These are phyloP conservation scores for Mycocentrospora acerina DNA, from an alignment of 2,329 filamentous ascomycete species.

Conservation along the genomic window DNA sequence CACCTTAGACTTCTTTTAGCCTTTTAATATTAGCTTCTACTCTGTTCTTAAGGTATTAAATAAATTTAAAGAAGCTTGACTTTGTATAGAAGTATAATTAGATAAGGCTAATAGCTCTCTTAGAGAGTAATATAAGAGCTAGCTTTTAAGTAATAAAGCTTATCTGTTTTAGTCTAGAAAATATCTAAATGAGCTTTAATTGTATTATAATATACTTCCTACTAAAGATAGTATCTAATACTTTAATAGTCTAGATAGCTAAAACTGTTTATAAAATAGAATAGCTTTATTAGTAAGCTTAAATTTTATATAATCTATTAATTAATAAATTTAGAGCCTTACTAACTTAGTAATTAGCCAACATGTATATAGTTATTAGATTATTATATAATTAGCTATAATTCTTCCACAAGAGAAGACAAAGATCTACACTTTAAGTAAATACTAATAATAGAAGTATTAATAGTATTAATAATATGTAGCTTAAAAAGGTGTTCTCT, in stretches of 20 bases:
- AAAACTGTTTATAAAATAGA: conserved; percentile 15
- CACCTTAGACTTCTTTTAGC: too few relatives aligned
- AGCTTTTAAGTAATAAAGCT: conserved; percentile 9
- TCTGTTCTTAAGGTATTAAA: too few relatives aligned
- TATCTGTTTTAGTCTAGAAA: conserved; percentile 11
- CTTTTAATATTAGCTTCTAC: too few relatives aligned
- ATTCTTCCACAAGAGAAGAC: conserved; percentile 5
- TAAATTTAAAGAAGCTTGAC: too few relatives aligned
- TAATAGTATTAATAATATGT: conserved; percentile 8
- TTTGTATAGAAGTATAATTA: too few relatives aligned
- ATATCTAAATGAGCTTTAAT: conserved; percentile 10
- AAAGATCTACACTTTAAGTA: conserved; percentile 3
- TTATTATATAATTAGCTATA: conserved; percentile 5
- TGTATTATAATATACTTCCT: conserved; percentile 12
- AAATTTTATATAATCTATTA: conserved; percentile 9
- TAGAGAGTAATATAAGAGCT: too few relatives aligned
- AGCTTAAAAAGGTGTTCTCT: conserved; percentile 9
- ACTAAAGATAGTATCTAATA: conserved; percentile 4
- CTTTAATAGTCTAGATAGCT: conserved; percentile 10
- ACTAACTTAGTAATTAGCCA: conserved; percentile 12
- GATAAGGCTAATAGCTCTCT: too few relatives aligned
- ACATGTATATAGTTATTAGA: conserved; percentile 15
- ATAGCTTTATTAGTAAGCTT: conserved; percentile 22
- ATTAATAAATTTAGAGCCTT: conserved; percentile 16
- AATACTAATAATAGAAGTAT: conserved; percentile 2